Conservation (phyloP, 2,329 filamentous ascomycete species). For the Xylariaceae sp. region DNA sequence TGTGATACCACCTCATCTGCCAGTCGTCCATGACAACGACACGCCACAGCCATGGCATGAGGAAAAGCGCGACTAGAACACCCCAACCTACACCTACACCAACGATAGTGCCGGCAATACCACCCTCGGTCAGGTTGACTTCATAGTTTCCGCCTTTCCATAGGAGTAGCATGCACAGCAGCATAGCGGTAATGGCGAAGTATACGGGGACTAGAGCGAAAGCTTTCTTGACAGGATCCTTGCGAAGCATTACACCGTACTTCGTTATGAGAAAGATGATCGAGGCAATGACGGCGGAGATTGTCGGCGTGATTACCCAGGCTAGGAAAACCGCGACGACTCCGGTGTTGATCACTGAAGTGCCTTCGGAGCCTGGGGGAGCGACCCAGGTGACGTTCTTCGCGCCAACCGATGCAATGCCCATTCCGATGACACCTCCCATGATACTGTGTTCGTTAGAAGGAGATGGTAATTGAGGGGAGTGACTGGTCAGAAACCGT, state of each 20-base stretch:
- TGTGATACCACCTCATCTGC: slow-evolving; percentile 52
- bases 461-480: no score
- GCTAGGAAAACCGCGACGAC: slow-evolving; percentile 58
- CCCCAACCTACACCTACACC: slow-evolving; percentile 46
- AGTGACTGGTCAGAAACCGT: no score
- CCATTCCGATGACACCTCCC: slow-evolving; percentile 56
- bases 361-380: slow-evolving; percentile 29
- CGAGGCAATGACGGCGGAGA: slow-evolving; percentile 49
- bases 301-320: slow-evolving; percentile 56
- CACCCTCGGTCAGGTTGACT: slow-evolving; percentile 42
- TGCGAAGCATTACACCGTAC: slow-evolving; percentile 49
- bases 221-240: slow-evolving; percentile 48
- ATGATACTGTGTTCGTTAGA: slow-evolving; percentile 60
- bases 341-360: slow-evolving; percentile 37
- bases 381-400: slow-evolving; percentile 51
- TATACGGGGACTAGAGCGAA: slow-evolving; percentile 51
- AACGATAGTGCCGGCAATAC: slow-evolving; percentile 51
- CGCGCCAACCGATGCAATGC: slow-evolving; percentile 50
- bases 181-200: slow-evolving; percentile 50
- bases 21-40: slow-evolving; percentile 58
- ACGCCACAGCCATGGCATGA: slow-evolving; percentile 56
- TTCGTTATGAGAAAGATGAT: slow-evolving; percentile 54
- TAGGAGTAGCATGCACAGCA: slow-evolving; percentile 59
- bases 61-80: slow-evolving; percentile 46
- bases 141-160: slow-evolving; percentile 45